Base-by-base conservation (phyloP, 768 basidiomycete species). In the Kwoniella bestiolae region DNA sequence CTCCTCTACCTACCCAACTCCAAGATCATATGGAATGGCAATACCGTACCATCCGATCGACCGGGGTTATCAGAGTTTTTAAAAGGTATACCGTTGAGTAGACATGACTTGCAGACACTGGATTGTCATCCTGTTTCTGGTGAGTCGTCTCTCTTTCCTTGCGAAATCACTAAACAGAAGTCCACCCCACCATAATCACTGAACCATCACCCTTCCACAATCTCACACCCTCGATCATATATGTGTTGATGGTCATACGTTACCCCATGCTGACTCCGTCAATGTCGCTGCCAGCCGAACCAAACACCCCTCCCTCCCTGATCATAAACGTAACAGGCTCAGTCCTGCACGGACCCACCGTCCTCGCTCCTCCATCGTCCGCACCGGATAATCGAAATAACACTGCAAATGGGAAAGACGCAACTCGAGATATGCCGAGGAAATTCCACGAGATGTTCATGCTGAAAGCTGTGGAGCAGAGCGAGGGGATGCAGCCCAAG, bases 391-490 rank as follows among this genome's bases (percentile, higher is more conserved):
- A 68, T 29, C 23, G 56, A 32, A 51, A 44, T 34, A 51, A 50
- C n/a, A 45, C 35, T 16, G 31, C 49, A 18, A 65, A 65, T n/a
- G 57, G 57, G 16, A 61, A 55, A 28, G 55, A 58, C 38, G 55
- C 56, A 21, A 56, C 72, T 14, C 57, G 66, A 35, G 71, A 77
- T 56, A 66, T 68, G 46, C 70, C 74, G 25, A 60, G 76, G 31
- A 78, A 78, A 41, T 78, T 75, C 41, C 76, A 78, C 59, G 74
- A 78, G 60, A 69, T 78, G 66, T 78, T 78, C 63, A 71, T 78
- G 60, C 44, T 78, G n/a, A 65, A 70, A 34, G 74, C 70, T 12
- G 63, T 66, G n/a, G 74, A 73, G 45, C 69, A 69, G 29, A 71
- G 65, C 3, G 76, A 73, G 44, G 74, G 73, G 28, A 72, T 70